Evolutionary conservation across 768 basidiomycete genomes (phyloP), one percentile per base, ranked within the genome.

Genomic region (Boletus bicolor): DNA sequence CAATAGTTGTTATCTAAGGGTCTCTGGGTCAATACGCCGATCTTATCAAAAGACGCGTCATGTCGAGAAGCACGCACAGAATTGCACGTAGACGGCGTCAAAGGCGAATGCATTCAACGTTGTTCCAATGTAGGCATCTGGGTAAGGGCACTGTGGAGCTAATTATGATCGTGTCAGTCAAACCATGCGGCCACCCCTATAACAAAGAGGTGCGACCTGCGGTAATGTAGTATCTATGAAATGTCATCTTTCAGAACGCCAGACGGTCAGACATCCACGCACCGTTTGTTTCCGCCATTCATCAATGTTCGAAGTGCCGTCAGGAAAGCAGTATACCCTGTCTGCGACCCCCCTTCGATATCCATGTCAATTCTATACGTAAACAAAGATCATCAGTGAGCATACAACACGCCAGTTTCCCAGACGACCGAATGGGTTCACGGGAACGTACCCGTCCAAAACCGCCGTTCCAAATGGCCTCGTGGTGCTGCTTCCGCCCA

Each of bases 391-490:
- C 14, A 49, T n/a, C 14, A 9, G 32, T 61, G 43, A 62, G 51
- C 39, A 32, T 34, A 5, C 17, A 51, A 30, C 7, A 15, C 11
- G 19, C 0, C 7, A 1, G 52, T 63, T 34, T 11, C 48, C 54
- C 45, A 38, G 62, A 53, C 54, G 24, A 63, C 57, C 14, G 1
- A 42, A n/a, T 5, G 14, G 19, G 12, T 28, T 26, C 30, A 34
- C 8, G 4, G 15, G 21, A 7, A 49, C 67, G 15, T 42, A 87
- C 87, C 89, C 89, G 61, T 90, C 88, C 26, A 91, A 75, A 48
- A 89, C 77, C 3, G 87, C 89, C 56, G 60, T 69, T 26, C 89
- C 89, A 61, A 91, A 91, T 0, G 88, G 89, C 55, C 88, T 78
- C 15, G 81, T 86, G 28, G 67, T 66, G 55, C 80, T 82, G 1